These are phyloP conservation scores for Acanthamoeba lenticulata DNA, from an alignment of 208 protist genomes.

Conservation along the genomic window DNA sequence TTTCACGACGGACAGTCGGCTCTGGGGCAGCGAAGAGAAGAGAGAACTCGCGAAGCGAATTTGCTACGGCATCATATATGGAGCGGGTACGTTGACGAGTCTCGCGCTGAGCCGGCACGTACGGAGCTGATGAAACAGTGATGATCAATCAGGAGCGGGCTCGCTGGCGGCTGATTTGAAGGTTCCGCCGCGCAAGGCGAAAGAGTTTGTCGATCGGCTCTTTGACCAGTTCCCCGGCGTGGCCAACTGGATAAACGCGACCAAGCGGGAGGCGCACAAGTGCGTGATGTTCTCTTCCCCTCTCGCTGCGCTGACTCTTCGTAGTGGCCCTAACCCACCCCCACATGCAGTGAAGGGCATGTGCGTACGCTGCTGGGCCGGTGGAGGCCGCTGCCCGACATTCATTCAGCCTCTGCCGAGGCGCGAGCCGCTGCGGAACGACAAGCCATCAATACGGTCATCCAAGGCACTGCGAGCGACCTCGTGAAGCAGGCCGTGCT, in stretches of 20 bases:
- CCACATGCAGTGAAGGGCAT: not conserved
- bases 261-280: not conserved
- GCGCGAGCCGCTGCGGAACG: not conserved
- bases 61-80: conserved; percentile 63
- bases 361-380: conserved; percentile 48
- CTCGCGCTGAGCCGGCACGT: too few species aligned
- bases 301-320: not conserved
- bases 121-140: not conserved
- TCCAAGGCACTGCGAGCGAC: conserved; percentile 61
- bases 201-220: conserved; percentile 5
- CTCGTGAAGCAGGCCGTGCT: conserved; percentile 62
- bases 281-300: not conserved
- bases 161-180: conserved; percentile 56
- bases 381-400: not conserved
- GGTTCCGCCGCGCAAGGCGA: not conserved
- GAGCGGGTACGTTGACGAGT: conserved; percentile 28
- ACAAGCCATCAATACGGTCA: conserved; percentile 56
- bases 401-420: not conserved
- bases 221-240: conserved; percentile 32
- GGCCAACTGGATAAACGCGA: not conserved
- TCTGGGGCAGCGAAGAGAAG: conserved; percentile 30
- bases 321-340: not conserved
- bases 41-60: conserved; percentile 38
- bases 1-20: not conserved
- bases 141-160: not conserved